phyloP scores from a whole-genome alignment of 1,284 basidiomycete genomes.

The Phellopilus nigrolimitatus region DNA sequence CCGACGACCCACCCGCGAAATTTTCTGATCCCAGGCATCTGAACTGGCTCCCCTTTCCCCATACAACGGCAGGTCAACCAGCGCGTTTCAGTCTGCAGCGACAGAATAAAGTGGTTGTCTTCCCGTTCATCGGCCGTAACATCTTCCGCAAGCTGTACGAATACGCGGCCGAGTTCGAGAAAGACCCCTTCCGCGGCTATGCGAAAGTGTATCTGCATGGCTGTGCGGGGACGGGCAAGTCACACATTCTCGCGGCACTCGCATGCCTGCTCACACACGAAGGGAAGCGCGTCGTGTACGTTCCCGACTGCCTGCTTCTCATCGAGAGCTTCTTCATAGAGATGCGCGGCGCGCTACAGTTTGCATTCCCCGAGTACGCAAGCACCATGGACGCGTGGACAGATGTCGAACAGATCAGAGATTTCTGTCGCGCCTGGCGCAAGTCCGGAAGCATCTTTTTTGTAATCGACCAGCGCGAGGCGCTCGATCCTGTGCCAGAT shows the following conservation, averaged over 20 bases:
- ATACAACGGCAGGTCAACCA: slow-evolving; percentile 14
- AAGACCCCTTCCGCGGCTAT: slow-evolving; percentile 11
- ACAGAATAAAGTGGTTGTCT: slow-evolving; percentile 16
- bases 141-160: slow-evolving; percentile 15
- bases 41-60: slow-evolving; percentile 17
- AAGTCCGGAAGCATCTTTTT: slow-evolving; percentile 14
- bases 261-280: slow-evolving; percentile 16
- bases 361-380: slow-evolving; percentile 14
- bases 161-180: slow-evolving; percentile 10
- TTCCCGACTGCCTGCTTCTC: slow-evolving; percentile 15
- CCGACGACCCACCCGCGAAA: slow-evolving; percentile 14
- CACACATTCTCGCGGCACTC: slow-evolving; percentile 17
- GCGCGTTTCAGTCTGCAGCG: slow-evolving; percentile 12
- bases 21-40: slow-evolving; percentile 14
- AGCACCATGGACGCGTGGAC: slow-evolving; percentile 13
- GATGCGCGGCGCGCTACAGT: slow-evolving; percentile 9
- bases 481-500: slow-evolving; percentile 10
- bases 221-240: slow-evolving; percentile 15
- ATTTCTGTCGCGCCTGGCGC: slow-evolving; percentile 15
- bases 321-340: slow-evolving; percentile 15
- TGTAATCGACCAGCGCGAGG: slow-evolving; percentile 13
- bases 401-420: slow-evolving; percentile 5
- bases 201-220: slow-evolving; percentile 11
- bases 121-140: slow-evolving; percentile 17
- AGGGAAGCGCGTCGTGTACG: slow-evolving; percentile 16